phyloP scores from a whole-genome alignment of 2,329 filamentous ascomycete species.

The Proliferodiscus dingleyae region DNA sequence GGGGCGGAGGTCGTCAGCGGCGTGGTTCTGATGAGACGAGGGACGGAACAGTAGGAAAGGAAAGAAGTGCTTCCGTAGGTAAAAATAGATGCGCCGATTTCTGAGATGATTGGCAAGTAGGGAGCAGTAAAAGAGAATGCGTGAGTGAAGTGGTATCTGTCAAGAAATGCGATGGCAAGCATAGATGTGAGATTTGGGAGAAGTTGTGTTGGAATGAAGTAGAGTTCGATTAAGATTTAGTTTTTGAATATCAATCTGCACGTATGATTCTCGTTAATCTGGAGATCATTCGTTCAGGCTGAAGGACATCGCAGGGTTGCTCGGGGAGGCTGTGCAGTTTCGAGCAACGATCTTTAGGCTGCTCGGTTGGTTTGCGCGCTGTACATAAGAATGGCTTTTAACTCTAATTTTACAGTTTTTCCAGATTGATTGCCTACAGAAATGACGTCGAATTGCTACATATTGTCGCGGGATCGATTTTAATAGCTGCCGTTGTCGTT shows the following conservation, averaged over 20 bases:
- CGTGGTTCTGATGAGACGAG: neutral
- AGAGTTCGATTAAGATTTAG: slow-evolving; percentile 2
- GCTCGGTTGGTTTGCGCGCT: neutral
- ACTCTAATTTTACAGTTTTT: neutral
- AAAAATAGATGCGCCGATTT: slow-evolving; percentile 1
- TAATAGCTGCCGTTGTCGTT: slow-evolving; percentile 38
- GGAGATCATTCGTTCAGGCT: slow-evolving; percentile 2
- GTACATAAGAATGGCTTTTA: neutral
- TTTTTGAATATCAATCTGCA: neutral
- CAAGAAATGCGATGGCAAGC: too few relatives aligned
- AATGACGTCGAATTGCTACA: neutral
- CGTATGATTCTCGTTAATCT: neutral
- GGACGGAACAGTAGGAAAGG: neutral
- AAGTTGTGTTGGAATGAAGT: too few relatives aligned
- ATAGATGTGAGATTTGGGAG: too few relatives aligned
- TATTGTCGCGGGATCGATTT: neutral
- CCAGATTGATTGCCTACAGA: neutral
- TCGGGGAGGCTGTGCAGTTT: slow-evolving; percentile 15
- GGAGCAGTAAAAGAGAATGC: neutral
- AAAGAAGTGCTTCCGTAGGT: neutral
- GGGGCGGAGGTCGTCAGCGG: neutral
- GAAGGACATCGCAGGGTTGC: slow-evolving; percentile 13
- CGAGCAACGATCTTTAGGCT: slow-evolving; percentile 10
- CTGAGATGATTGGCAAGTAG: too few relatives aligned
- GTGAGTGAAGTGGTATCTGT: too few relatives aligned